Base-by-base conservation (phyloP, 1,284 basidiomycete species). In the Trametes pubescens region DNA sequence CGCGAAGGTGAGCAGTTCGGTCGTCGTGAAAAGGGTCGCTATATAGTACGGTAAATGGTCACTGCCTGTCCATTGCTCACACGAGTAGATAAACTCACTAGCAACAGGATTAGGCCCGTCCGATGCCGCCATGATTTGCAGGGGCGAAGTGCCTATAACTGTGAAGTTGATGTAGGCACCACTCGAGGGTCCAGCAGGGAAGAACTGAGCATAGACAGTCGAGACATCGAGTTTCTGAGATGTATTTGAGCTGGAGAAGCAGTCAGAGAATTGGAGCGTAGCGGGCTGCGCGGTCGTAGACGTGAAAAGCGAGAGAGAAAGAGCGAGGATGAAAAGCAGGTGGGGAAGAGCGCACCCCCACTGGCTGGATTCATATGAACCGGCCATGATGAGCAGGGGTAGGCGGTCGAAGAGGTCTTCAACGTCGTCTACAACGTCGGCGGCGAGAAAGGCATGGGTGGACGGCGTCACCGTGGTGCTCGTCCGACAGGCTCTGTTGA, bases 1-100 rank as follows among this genome's bases (percentile, higher is more conserved):
- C 65, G 83, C 84, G 71, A 95, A 87, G 8, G 94, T 94, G 51
- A 96, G 85, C 26, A 95, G 85, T 57, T 88, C 84, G 0, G 93
- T 90, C 14, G 91, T 88, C 29, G 90, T 91, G 79, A 96, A 95
- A 37, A 96, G 83, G 13, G 95, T 96, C 16, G 94, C 93, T 91
- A 74, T 48, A 53, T 34, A 51, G 40, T 26, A 29, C 71, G 26
- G 51, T 18, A 22, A 18, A 2, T 37, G 22, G 26, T 59, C 16
- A 48, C 18, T 11, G 2, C 22, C 13, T 21, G 48, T 26, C n/a
- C 22, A 13, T 21, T 32, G 8, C 4, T 22, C 11, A 46, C 13
- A 6, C 4, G 40, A 77, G 26, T 37, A 4, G 49, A 18, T 11
- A 13, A 32, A 71, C 74, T 64, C 59, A 76, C 75, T 76, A 85